Base-by-base conservation (phyloP, 1,139 yeast genomes). In the Kluyveromyces sp. region DNA sequence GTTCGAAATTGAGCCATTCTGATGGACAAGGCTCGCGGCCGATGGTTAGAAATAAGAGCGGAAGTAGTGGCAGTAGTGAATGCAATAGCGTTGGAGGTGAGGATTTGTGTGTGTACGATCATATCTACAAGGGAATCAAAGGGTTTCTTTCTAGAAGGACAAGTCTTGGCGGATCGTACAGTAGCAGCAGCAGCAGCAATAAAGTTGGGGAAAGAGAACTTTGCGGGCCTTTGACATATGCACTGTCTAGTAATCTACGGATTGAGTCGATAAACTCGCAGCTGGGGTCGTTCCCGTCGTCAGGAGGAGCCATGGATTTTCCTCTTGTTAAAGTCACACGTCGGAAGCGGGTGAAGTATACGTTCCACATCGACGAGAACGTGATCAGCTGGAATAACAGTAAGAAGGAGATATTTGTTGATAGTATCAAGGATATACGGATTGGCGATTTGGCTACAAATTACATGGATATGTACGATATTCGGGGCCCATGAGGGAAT, bases 391-490 rank as follows among this genome's bases (percentile, higher is more conserved):
- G 67, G 67, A 60, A 57, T 34, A 57, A 56, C 29, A 58, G 58
- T 4, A 42, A 47, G 6, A 63, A 63, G 45, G 54, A 48, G 26
- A 41, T 89, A 48, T 69, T 74, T n/a, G 70, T 88, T 15, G 96
- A 86, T 60, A 79, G 79, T 47, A 83, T 92, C 38, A 79, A 79
- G 53, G 82, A 79, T 48, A 74, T 88, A 1, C 68, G 89, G 46
- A 70, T 75, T 7, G 88, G 82, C 7, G 74, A 72, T 10, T 84
- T 83, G 54, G 97, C 96, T 1, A 73, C 77, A 29, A 84, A 85
- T 52, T 90, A 88, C 59, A 70, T 96, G 49, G 96, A 90, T 58
- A 95, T 87, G 62, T 75, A 86, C 52, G 82, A 83, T 41, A 75
- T 89, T 1, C 77, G 90, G 1, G 78, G 42, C 89, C 83, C 43